These are phyloP conservation scores for Volvox reticuliferus DNA, from an alignment of 139 green algal genomes.

Conservation along the genomic window DNA sequence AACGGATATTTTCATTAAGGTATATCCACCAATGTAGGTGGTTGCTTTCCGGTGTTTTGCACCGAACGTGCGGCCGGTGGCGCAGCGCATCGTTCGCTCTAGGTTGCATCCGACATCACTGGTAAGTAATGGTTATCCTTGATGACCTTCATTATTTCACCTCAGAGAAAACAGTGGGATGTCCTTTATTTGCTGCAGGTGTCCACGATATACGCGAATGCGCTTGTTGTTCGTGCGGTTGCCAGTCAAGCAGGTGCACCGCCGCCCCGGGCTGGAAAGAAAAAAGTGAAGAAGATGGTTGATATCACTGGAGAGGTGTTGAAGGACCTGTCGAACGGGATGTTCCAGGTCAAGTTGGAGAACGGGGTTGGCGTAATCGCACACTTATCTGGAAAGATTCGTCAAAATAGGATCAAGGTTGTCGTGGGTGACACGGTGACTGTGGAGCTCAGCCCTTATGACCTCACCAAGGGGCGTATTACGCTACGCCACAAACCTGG, in stretches of 20 bases:
- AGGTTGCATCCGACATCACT: constrained; percentile 9
- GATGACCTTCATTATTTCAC: neutral
- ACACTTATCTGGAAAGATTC: constrained; percentile 81
- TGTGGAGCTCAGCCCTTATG: constrained; percentile 67
- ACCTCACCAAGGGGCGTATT: constrained; percentile 64
- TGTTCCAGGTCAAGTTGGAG: constrained; percentile 71
- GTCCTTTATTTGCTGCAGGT: neutral
- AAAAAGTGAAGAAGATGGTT: constrained; percentile 65
- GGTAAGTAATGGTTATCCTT: neutral
- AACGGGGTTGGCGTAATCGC: constrained; percentile 79
- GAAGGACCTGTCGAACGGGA: constrained; percentile 70
- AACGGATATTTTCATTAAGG: neutral
- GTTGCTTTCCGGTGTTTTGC: neutral
- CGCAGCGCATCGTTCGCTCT: neutral
- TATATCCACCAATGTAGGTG: neutral
- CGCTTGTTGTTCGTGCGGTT: neutral
- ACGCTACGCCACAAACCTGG: constrained; percentile 61
- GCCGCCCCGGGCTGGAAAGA: constrained; percentile 33
- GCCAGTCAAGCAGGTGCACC: constrained; percentile 18
- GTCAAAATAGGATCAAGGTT: constrained; percentile 81
- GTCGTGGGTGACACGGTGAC: constrained; percentile 76
- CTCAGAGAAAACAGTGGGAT: neutral
- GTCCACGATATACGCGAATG: neutral
- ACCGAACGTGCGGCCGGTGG: constrained; percentile 29
- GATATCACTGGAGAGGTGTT: constrained; percentile 58